Conservation (phyloP, 2,329 filamentous ascomycete genomes). For the Cladophialophora immunda region DNA sequence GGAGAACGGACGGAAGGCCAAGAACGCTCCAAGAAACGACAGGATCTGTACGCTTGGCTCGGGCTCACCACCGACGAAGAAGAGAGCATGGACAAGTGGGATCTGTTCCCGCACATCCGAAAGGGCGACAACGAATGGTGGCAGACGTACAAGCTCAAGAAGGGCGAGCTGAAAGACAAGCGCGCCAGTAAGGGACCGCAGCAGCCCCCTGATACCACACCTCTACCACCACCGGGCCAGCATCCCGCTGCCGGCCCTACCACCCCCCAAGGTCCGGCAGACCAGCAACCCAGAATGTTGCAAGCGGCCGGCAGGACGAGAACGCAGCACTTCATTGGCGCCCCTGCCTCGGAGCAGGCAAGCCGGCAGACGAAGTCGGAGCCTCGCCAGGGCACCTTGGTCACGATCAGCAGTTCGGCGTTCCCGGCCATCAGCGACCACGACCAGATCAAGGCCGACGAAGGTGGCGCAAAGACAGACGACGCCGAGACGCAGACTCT, state of each 20-base stretch:
- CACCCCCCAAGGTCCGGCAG: background rate
- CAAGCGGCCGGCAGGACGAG: conserved; percentile 5
- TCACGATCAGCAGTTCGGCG: conserved; percentile 17
- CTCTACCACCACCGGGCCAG: background rate
- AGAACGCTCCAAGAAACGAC: conserved; percentile 30
- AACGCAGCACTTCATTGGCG: conserved; percentile 1
- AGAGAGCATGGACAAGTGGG: conserved; percentile 38
- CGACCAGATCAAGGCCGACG: background rate
- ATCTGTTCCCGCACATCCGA: conserved; percentile 35
- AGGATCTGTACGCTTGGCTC: conserved; percentile 38
- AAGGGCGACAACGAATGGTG: conserved; percentile 26
- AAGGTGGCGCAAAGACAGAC: background rate
- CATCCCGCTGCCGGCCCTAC: too few relatives aligned
- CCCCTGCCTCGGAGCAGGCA: background rate
- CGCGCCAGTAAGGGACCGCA: conserved; percentile 28
- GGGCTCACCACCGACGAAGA: conserved; percentile 30
- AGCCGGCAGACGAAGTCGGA: background rate
- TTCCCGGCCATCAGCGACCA: conserved; percentile 31
- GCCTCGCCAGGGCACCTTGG: background rate
- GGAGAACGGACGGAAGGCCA: background rate
- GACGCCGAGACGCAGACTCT: background rate
- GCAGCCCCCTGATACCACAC: background rate
- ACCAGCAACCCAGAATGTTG: background rate
- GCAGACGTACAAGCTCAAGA: conserved; percentile 32
- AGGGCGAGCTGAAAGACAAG: conserved; percentile 13